phyloP scores from a whole-genome alignment of 2,329 filamentous ascomycete genomes.

The Calonectria honghensis region DNA sequence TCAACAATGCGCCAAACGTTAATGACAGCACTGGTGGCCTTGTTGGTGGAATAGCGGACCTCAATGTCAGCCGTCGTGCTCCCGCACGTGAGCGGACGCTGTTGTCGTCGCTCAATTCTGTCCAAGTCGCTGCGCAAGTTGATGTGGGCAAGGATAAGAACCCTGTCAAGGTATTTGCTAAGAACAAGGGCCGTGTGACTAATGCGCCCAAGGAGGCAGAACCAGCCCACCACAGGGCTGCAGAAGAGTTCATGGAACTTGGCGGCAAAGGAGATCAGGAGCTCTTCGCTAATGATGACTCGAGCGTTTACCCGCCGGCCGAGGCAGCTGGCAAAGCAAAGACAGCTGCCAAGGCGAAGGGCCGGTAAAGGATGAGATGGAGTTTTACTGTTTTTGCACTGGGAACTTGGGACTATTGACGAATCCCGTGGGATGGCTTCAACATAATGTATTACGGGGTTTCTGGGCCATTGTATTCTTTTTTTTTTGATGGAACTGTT shows the following conservation, averaged over 20 bases:
- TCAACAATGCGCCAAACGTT: conserved; percentile 76
- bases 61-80: conserved; percentile 91
- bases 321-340: conserved; percentile 57
- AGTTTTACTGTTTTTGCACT: conserved; percentile 14
- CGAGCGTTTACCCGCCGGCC: conserved; percentile 68
- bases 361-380: conserved; percentile 31
- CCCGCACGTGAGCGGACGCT: conserved; percentile 88
- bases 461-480: conserved; percentile 24
- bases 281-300: conserved; percentile 80
- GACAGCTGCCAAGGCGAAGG: conserved; percentile 55
- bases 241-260: conserved; percentile 87
- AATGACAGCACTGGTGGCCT: conserved; percentile 95
- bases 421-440: conserved; percentile 5
- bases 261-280: conserved; percentile 90
- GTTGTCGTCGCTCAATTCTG: conserved; percentile 86
- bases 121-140: conserved; percentile 72
- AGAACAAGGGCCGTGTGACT: conserved; percentile 73
- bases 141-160: conserved; percentile 74
- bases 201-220: conserved; percentile 74
- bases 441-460: conserved; percentile 25
- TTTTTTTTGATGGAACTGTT: conserved; percentile 32
- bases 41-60: conserved; percentile 86
- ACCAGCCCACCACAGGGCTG: conserved; percentile 80
- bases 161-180: conserved; percentile 83
- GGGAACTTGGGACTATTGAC: conserved; percentile 15